Conservation (phyloP, 2,329 filamentous ascomycete species). For the Colletotrichum filicis region DNA sequence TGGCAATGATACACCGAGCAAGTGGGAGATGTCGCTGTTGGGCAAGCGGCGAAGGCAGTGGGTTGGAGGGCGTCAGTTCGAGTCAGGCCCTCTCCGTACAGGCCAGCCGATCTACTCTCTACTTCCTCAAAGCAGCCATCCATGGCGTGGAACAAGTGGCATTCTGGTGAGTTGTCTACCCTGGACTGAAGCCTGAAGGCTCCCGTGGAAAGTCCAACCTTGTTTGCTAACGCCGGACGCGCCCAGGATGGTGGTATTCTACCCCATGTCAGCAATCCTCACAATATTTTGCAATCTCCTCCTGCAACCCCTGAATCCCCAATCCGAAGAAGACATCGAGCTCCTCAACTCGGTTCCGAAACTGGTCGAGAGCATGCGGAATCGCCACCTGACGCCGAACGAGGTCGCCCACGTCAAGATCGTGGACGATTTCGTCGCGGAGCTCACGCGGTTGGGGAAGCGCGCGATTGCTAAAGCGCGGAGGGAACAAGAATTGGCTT, state of each 20-base stretch:
- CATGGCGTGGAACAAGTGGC: conserved; percentile 55
- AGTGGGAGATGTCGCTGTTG: conserved; percentile 61
- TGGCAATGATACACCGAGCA: conserved; percentile 65
- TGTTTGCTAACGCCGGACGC: neutral
- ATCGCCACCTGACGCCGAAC: conserved; percentile 40
- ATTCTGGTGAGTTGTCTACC: conserved; percentile 56
- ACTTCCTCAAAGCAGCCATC: conserved; percentile 56
- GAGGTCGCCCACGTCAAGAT: conserved; percentile 53
- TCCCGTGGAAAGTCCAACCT: too few species aligned
- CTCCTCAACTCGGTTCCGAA: conserved; percentile 54
- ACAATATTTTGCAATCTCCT: conserved; percentile 67
- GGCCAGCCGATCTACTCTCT: conserved; percentile 64
- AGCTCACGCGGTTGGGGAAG: conserved; percentile 54
- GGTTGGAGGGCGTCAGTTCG: conserved; percentile 55
- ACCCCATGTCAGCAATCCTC: conserved; percentile 65
- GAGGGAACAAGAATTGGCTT: neutral
- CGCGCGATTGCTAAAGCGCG: conserved; percentile 49
- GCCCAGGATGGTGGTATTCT: conserved; percentile 64
- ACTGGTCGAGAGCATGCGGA: conserved; percentile 54
- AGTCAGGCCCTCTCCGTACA: conserved; percentile 65
- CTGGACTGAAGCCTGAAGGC: too few species aligned
- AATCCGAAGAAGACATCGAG: conserved; percentile 56
- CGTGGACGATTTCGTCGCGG: conserved; percentile 55
- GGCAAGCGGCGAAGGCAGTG: conserved; percentile 39
- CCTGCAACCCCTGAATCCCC: conserved; percentile 54